Conservation (phyloP, 805 yeast genomes). For the Wickerhamiella spandovensis region DNA sequence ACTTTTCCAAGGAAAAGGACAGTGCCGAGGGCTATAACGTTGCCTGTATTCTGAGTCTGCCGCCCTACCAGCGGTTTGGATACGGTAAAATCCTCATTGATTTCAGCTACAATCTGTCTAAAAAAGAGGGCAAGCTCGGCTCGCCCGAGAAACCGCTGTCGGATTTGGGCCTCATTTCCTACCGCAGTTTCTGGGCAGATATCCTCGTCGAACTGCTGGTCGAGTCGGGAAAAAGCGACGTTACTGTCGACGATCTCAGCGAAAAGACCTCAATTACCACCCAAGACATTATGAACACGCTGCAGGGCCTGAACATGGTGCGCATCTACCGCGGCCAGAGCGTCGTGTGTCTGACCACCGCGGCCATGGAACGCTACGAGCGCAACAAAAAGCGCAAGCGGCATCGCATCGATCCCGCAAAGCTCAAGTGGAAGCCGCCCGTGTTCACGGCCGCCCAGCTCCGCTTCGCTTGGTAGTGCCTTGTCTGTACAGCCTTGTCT, state of each 20-base stretch:
- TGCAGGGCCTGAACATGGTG: constrained; percentile 80
- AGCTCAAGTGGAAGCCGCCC: constrained; percentile 87
- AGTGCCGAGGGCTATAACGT: constrained; percentile 90
- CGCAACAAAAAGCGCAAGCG: constrained; percentile 55
- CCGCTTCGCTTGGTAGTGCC: constrained; percentile 90
- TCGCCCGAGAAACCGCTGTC: constrained; percentile 96
- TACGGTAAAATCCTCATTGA: constrained; percentile 86
- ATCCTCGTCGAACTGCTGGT: constrained; percentile 61
- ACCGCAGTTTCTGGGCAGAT: constrained; percentile 95
- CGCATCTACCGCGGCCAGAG: constrained; percentile 94
- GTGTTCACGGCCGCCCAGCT: constrained; percentile 87
- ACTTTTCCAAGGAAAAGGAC: constrained; percentile 93
- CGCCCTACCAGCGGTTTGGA: constrained; percentile 93
- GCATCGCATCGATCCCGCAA: constrained; percentile 59
- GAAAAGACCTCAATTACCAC: constrained; percentile 87
- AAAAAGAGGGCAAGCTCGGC: constrained; percentile 80
- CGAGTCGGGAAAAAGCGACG: constrained; percentile 46
- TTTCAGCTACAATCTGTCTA: constrained; percentile 81
- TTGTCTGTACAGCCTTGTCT: too few species aligned
- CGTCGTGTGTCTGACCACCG: constrained; percentile 73
- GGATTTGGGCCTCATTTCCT: constrained; percentile 83
- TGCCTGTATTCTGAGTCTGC: constrained; percentile 91
- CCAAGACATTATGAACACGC: constrained; percentile 84
- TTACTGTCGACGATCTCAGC: constrained; percentile 84
- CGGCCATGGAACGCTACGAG: constrained; percentile 63